Evolutionary conservation across 495 filamentous ascomycete species (phyloP), one percentile per base, ranked within the genome.

Genomic region (Immersiella caudata): DNA sequence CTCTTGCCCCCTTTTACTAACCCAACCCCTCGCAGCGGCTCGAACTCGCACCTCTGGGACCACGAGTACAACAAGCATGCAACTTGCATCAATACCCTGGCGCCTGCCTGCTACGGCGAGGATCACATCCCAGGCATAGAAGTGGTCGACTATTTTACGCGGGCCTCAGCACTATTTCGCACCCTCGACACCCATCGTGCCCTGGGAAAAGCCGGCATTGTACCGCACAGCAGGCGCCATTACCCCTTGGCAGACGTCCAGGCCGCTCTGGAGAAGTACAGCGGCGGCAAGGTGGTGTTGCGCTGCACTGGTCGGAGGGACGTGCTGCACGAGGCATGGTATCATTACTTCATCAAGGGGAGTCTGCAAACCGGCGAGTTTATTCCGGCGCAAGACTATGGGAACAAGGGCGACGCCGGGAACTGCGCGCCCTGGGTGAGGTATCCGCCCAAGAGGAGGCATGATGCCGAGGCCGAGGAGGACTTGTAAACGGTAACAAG

Each of bases 31-130:
- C 18, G 26, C 64, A 75, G 76, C 54, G 82, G 92, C 29, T 81
- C 88, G 56, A 89, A 91, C 70, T 83, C 87, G 58, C 78, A 81
- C 26, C 83, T 96, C 61, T 96, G 92, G 93, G 79, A 90, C 71
- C 92, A 96, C 70, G 93, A 96, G 73, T 97, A 90, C 90, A 87
- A 85, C 72, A 96, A 95, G 73, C 93, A 97, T 71, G 93, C 84
- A 16, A 90, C 88, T 1, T 92, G 89, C 78, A 84, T 92, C 70
- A 87, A 85, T 73, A 92, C 89, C 0, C 82, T 96, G 1, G 83
- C 89, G 14, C 85, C 93, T 0, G 76, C 78, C 55, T 97, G 93
- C 81, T 97, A 96, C 75, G 78, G 76, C 29, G 72, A 75, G 14
- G 76, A 80, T 24, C 93, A 96, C 74, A 76, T 79, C 8, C 68